Percentiles rank a stretch among this genome's conserved stretches.
These are phyloP conservation scores for Alopecurus myosuroides DNA, from an alignment of 176 grass and related monocot species.

Conservation along the genomic window DNA sequence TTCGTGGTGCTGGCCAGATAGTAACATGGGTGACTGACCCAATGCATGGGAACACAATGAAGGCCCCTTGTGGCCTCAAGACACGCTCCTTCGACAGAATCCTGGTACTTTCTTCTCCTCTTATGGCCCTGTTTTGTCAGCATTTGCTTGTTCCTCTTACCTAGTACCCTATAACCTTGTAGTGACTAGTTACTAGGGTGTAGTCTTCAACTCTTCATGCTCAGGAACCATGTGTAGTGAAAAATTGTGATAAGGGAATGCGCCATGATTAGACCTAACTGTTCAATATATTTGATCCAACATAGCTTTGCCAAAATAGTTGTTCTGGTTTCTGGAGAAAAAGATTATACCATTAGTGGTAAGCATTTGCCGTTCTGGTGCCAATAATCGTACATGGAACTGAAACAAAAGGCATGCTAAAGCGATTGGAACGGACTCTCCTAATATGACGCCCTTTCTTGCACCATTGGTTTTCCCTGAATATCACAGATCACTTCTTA, in stretches of 20 bases:
- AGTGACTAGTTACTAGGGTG: not conserved
- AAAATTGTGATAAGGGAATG: not conserved
- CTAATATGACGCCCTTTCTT: not conserved
- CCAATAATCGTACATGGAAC: not conserved
- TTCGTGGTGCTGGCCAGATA: constrained; percentile 75
- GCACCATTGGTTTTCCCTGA: not conserved
- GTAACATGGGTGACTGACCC: constrained; percentile 96
- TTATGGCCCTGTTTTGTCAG: not conserved
- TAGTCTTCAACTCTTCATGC: constrained; percentile 17
- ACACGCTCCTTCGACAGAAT: constrained; percentile 83
- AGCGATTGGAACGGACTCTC: not conserved
- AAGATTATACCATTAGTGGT: not conserved
- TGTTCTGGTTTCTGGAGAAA: not conserved
- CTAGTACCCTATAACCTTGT: not conserved
- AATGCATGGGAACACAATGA: constrained; percentile 98
- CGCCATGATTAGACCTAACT: not conserved
- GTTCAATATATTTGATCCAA: not conserved
- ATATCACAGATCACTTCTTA: constrained; percentile 6
- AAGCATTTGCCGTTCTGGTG: not conserved
- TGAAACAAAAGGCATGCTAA: not conserved
- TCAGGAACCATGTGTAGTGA: not conserved
- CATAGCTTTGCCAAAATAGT: not conserved
- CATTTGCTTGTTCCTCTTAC: not conserved
- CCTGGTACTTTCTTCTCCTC: constrained; percentile 46
- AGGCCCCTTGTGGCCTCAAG: constrained; percentile 91